These are phyloP conservation scores for Pichia sp. DNA, from an alignment of 1,139 yeast genomes.

Conservation along the genomic window DNA sequence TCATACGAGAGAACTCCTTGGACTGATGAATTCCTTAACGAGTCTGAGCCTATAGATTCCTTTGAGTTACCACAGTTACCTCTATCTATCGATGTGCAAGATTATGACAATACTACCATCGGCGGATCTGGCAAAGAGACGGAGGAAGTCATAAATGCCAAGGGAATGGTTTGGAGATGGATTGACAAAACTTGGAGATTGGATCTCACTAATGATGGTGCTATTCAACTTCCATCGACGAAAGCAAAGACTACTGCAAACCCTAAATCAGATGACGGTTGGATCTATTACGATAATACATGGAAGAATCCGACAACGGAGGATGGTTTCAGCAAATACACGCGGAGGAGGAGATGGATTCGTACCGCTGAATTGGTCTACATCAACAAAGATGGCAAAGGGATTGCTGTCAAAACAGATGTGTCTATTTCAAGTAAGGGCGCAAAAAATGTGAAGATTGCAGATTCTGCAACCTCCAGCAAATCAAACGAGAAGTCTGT, in stretches of 20 bases:
- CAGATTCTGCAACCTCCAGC: background rate
- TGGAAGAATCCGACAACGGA: slow-evolving; percentile 92
- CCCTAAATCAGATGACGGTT: slow-evolving; percentile 79
- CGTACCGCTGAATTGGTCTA: slow-evolving; percentile 80
- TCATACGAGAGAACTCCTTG: slow-evolving; percentile 93
- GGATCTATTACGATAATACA: slow-evolving; percentile 80
- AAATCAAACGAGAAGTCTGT: background rate
- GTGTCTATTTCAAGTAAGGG: background rate
- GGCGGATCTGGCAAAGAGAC: background rate
- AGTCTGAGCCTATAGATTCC: slow-evolving; percentile 65
- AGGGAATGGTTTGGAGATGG: slow-evolving; percentile 86
- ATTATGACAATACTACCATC: slow-evolving; percentile 28
- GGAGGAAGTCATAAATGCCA: slow-evolving; percentile 7
- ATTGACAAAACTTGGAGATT: slow-evolving; percentile 87
- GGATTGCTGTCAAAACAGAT: background rate
- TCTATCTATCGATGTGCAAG: slow-evolving; percentile 12
- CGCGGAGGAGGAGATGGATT: slow-evolving; percentile 93
- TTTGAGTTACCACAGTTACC: slow-evolving; percentile 66
- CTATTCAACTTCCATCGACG: slow-evolving; percentile 60
- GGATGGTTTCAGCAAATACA: slow-evolving; percentile 82
- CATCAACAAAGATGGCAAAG: slow-evolving; percentile 4
- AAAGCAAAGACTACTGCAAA: slow-evolving; percentile 69
- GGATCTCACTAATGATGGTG: slow-evolving; percentile 84
- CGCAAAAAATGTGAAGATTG: slow-evolving; percentile 1
- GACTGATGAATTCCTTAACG: slow-evolving; percentile 94